Evolutionary conservation across 805 yeast genomes (phyloP).

Genomic region (Candida chauliodis): DNA sequence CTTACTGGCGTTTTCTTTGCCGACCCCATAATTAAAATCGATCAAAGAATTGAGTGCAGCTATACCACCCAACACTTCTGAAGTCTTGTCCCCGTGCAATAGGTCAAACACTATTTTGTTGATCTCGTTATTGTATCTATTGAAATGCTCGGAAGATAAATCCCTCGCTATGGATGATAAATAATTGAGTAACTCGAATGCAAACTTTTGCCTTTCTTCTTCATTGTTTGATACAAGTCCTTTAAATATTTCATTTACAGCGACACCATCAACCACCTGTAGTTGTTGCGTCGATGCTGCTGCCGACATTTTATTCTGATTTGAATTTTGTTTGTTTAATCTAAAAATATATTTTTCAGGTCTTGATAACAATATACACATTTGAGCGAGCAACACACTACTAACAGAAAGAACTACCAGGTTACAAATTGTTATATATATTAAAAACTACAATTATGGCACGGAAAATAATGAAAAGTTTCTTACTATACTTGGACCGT

Average conservation of each 20-base stretch:
- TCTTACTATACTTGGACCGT: conserved; percentile 96
- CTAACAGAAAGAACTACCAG: not conserved
- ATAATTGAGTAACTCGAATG: conserved; percentile 66
- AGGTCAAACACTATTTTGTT: conserved; percentile 85
- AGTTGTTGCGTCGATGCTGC: conserved; percentile 26
- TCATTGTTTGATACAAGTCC: conserved; percentile 45
- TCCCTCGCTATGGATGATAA: conserved; percentile 75
- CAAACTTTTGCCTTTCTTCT: conserved; percentile 50
- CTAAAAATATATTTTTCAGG: not conserved
- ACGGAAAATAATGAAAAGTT: conserved; percentile 93
- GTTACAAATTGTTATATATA: too few relatives aligned
- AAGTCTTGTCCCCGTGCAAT: conserved; percentile 67
- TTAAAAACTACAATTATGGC: conserved; percentile 44
- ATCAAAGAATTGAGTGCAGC: conserved; percentile 86
- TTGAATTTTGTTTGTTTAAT: not conserved
- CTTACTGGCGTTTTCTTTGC: conserved; percentile 80
- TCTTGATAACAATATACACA: not conserved
- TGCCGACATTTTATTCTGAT: conserved; percentile 4
- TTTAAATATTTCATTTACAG: conserved; percentile 49
- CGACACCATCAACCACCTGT: conserved; percentile 45
- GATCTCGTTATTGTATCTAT: conserved; percentile 77
- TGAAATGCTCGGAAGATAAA: conserved; percentile 74
- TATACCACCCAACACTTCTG: conserved; percentile 83
- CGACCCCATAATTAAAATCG: conserved; percentile 71
- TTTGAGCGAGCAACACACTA: conserved; percentile 2